Evolutionary conservation across 257 asterid genomes (phyloP), one percentile per base, ranked within the genome.

Genomic region (Pogostemon cablin): DNA sequence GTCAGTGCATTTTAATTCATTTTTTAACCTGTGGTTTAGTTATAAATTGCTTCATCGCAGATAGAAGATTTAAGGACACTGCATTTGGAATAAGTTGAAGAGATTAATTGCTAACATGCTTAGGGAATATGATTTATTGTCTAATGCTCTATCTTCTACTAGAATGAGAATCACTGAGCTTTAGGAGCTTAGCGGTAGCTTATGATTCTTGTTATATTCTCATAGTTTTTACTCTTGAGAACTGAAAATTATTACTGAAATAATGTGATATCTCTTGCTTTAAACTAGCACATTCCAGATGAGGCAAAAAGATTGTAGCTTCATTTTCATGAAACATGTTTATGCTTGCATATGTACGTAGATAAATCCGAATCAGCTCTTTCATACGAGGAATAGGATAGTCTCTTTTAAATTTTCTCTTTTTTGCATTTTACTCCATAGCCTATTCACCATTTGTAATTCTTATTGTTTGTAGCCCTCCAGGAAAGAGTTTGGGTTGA

Each of bases 401-500:
- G n/a, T 66, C 42, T 48, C 65, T 41, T 56, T 39, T 49, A 17
- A 56, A 35, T 8, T 11, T 25, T 25, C 32, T 25, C 34, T 67
- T 50, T 63, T 41, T 10, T 52, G 10, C 15, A 63, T 55, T 58
- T 43, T 61, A 41, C 68, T 52, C 42, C 47, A 40, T 25, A 66
- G 37, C 53, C 47, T 46, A 50, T 72, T 32, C 43, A 8, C 62
- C 75, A 59, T 72, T 62, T 66, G 61, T 72, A 71, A 72, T 74
- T 69, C 60, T 3, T 69, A 49, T 7, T 69, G 77, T 80, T 82
- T 82, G 87, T 85, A 91, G 99, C 99, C 99, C 69, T 90, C 99
- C 78, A 86, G 99, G 79, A 93, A 85, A 81, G 99, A 93, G 84
- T 93, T 86, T 69, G 96, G 96, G 15, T 80, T 91, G 85, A 80